Conservation (phyloP, 768 basidiomycete species). For the Kwoniella sp. region DNA sequence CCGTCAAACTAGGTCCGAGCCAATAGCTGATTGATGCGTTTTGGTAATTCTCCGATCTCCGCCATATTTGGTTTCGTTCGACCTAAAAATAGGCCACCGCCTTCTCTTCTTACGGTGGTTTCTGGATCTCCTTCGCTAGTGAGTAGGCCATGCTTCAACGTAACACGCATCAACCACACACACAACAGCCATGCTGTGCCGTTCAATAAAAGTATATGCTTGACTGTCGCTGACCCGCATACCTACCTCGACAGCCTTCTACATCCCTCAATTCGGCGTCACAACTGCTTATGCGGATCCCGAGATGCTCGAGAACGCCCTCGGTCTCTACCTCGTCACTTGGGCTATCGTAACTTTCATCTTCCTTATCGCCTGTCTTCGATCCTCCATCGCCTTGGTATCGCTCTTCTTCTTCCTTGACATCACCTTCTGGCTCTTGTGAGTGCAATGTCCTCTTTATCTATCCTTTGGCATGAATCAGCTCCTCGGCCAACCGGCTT, state of each 20-base stretch:
- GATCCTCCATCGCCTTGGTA: slow-evolving; percentile 62
- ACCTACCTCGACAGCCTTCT: slow-evolving; percentile 24
- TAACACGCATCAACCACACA: no score
- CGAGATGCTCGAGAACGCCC: slow-evolving; percentile 37
- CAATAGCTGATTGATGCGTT: no score
- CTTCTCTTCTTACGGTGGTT: slow-evolving; percentile 54
- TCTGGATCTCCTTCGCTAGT: slow-evolving; percentile 52
- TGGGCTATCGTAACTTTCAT: slow-evolving; percentile 52
- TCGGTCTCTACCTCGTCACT: slow-evolving; percentile 47
- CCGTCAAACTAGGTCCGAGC: no score
- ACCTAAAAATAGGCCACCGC: slow-evolving; percentile 36
- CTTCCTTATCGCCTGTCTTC: slow-evolving; percentile 61
- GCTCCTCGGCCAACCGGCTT: no score
- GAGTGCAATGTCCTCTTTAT: slow-evolving; percentile 13
- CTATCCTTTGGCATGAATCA: background rate
- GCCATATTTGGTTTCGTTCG: background rate
- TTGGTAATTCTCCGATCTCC: background rate
- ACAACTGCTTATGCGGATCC: slow-evolving; percentile 32
- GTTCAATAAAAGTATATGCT: no score
- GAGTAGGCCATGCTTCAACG: slow-evolving; percentile 12
- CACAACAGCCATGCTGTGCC: no score
- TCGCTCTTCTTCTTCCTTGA: slow-evolving; percentile 63
- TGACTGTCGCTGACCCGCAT: background rate
- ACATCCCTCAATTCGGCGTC: slow-evolving; percentile 50
- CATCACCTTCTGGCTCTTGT: slow-evolving; percentile 59